Percentiles rank a stretch among this genome's conserved stretches.
Evolutionary conservation across 2,329 filamentous ascomycete genomes (phyloP).

Genomic region (Byssoonygena ceratinophila): DNA sequence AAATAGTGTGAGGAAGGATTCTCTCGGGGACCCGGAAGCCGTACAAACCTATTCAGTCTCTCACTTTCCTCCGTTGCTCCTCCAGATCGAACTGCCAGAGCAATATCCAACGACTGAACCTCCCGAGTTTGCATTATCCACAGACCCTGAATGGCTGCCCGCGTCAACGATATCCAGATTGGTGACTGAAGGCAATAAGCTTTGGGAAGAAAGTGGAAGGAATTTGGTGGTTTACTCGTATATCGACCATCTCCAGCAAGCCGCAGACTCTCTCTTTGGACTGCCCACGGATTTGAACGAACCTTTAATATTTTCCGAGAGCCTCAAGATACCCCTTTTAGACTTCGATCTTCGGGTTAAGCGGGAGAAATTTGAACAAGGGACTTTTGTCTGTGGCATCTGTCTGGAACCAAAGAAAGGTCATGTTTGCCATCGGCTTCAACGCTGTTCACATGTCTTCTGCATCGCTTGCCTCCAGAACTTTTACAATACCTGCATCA

Average conservation of each 20-base stretch:
- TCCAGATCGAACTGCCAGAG: conserved; percentile 44
- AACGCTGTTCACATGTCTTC: conserved; percentile 82
- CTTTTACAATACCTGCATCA: conserved; percentile 82
- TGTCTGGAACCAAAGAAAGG: conserved; percentile 93
- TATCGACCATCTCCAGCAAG: conserved; percentile 50
- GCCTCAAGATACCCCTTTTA: conserved; percentile 57
- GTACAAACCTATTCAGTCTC: conserved; percentile 36
- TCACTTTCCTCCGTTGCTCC: conserved; percentile 46
- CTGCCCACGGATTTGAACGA: conserved; percentile 32
- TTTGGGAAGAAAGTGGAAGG: conserved; percentile 52
- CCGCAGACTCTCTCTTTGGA: conserved; percentile 46
- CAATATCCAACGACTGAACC: conserved; percentile 47
- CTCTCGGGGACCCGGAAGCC: conserved; percentile 6
- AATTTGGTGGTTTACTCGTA: conserved; percentile 50
- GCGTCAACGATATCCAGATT: conserved; percentile 36
- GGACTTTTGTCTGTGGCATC: conserved; percentile 78
- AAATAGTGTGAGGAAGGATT: conserved; percentile 19
- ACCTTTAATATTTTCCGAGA: conserved; percentile 39
- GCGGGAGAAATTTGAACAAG: conserved; percentile 64
- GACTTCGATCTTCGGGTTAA: conserved; percentile 69
- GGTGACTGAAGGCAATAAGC: conserved; percentile 36
- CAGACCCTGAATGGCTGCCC: conserved; percentile 46
- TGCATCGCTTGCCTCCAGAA: conserved; percentile 78
- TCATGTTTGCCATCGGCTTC: conserved; percentile 64
- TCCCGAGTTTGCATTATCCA: conserved; percentile 42